phyloP scores from a whole-genome alignment of 1,284 basidiomycete genomes.

The Fomitopsis pinicola region DNA sequence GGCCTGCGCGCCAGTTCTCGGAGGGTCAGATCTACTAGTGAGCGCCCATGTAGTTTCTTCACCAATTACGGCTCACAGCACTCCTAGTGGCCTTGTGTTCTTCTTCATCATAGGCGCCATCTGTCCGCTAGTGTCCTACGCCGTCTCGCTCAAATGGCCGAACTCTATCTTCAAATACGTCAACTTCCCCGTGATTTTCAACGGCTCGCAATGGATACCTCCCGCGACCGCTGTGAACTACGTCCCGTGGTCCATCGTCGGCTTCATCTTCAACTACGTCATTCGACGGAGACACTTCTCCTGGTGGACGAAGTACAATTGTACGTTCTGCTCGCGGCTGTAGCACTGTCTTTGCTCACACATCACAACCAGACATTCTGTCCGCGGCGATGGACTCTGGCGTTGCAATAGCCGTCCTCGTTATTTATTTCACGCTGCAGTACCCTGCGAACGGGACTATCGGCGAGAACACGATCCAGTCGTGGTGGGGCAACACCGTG shows the following conservation, averaged over 20 bases:
- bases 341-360: background rate
- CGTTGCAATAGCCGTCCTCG: slow-evolving; percentile 37
- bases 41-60: background rate
- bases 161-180: slow-evolving; percentile 63
- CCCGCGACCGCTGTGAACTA: slow-evolving; percentile 43
- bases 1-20: slow-evolving; percentile 37
- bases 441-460: slow-evolving; percentile 40
- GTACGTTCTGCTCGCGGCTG: slow-evolving; percentile 16
- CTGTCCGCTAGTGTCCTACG: slow-evolving; percentile 34
- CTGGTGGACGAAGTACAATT: slow-evolving; percentile 49
- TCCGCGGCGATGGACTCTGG: slow-evolving; percentile 48
- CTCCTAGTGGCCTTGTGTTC: slow-evolving; percentile 38
- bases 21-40: slow-evolving; percentile 35
- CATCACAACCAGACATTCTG: slow-evolving; percentile 34
- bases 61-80: background rate
- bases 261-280: slow-evolving; percentile 42
- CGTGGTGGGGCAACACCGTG: slow-evolving; percentile 43
- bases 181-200: slow-evolving; percentile 57
- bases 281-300: slow-evolving; percentile 36
- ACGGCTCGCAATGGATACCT: slow-evolving; percentile 32
- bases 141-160: slow-evolving; percentile 33
- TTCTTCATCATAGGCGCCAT: slow-evolving; percentile 48
- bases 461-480: slow-evolving; percentile 30
- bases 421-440: slow-evolving; percentile 48
- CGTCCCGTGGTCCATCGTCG: slow-evolving; percentile 35